These are phyloP conservation scores for Plasmodium coatneyi DNA, from an alignment of 169 alveolate species.

Conservation along the genomic window DNA sequence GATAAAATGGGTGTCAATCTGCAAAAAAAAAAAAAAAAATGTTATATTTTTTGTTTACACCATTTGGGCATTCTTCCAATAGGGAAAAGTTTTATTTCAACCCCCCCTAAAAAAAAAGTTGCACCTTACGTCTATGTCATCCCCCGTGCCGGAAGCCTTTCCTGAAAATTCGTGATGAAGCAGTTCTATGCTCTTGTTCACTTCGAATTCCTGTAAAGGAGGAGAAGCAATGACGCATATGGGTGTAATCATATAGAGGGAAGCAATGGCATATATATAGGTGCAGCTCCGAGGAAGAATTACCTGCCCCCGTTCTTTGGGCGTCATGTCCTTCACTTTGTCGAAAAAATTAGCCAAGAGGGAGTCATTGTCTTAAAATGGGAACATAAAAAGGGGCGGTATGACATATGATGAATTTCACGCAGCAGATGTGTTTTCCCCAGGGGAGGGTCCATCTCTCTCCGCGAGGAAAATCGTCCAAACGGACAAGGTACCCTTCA, in stretches of 20 bases:
- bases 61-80: not conserved
- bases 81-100: not conserved
- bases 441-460: too few species aligned
- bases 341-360: slow-evolving; percentile 23
- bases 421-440: not conserved
- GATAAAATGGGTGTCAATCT: slow-evolving; percentile 68
- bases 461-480: too few species aligned
- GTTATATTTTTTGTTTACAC: not conserved
- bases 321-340: slow-evolving; percentile 29
- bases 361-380: slow-evolving; percentile 40
- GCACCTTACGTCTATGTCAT: slow-evolving; percentile 11
- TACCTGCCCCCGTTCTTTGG: slow-evolving; percentile 35
- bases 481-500: too few species aligned
- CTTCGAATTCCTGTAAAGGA: slow-evolving; percentile 42
- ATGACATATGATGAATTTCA: not conserved
- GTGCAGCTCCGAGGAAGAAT: not conserved
- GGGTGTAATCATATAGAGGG: too few species aligned
- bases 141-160: not conserved
- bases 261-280: too few species aligned
- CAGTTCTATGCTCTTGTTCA: slow-evolving; percentile 14
- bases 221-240: not conserved
- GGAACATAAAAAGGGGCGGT: not conserved
- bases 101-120: not conserved
- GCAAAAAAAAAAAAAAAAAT: not conserved
- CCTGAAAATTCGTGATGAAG: slow-evolving; percentile 55